A percentile compares a stretch with the other conserved stretches of the same genome.
Conservation (phyloP, 176 grass and related monocot genomes). For the Paspalum notatum region DNA sequence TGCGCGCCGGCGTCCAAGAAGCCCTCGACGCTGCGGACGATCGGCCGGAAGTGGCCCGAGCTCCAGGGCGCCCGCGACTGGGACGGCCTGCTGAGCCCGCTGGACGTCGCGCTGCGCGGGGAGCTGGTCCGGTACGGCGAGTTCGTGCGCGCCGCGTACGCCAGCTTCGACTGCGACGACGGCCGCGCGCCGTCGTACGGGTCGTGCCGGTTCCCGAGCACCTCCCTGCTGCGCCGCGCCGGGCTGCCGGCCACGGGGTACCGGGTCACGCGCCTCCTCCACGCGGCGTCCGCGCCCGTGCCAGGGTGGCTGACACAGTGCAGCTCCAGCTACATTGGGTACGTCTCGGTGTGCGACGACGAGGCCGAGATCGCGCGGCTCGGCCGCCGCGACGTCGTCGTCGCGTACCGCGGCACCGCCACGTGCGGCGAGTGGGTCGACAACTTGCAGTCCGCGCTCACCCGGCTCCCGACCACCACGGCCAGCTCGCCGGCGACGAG, state of each 20-base stretch:
- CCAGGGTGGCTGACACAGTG: slow-evolving; percentile 32
- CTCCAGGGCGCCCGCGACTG: slow-evolving; percentile 58
- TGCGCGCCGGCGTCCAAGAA: not conserved
- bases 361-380: slow-evolving; percentile 55
- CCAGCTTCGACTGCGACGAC: slow-evolving; percentile 52
- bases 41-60: slow-evolving; percentile 50
- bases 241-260: slow-evolving; percentile 45
- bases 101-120: slow-evolving; percentile 47
- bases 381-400: slow-evolving; percentile 52
- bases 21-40: slow-evolving; percentile 21
- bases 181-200: slow-evolving; percentile 38
- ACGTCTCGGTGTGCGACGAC: slow-evolving; percentile 59
- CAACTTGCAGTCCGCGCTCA: slow-evolving; percentile 50
- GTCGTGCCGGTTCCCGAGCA: slow-evolving; percentile 44
- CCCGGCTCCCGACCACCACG: slow-evolving; percentile 7
- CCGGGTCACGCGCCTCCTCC: slow-evolving; percentile 47
- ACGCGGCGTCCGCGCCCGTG: slow-evolving; percentile 34
- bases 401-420: slow-evolving; percentile 57
- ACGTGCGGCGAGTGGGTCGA: slow-evolving; percentile 59
- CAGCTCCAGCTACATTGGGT: slow-evolving; percentile 58
- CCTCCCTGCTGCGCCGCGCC: slow-evolving; percentile 40
- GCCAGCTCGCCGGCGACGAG: too few relatives aligned
- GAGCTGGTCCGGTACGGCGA: slow-evolving; percentile 64
- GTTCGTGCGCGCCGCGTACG: slow-evolving; percentile 57
- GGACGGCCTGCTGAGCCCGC: slow-evolving; percentile 60